Base-by-base conservation (phyloP, 108 stramenopile genomes). In the Skeletonema grethae region DNA sequence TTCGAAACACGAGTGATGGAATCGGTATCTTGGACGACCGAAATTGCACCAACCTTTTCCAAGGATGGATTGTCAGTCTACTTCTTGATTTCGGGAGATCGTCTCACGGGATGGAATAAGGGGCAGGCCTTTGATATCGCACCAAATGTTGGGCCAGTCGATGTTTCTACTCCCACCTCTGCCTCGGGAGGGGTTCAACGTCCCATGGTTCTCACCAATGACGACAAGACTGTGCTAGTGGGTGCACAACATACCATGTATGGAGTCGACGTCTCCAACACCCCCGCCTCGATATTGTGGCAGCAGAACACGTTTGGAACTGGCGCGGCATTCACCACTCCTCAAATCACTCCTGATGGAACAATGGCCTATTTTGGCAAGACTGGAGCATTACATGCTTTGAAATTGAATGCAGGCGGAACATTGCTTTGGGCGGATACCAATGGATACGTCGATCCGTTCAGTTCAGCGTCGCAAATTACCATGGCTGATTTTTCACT, bases 31-130 rank as follows among this genome's bases (percentile, higher is more conserved):
- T 60, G 59, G 59, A 60, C 59, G 59, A 60, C 59, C 6, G 18
- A 60, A n/a, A 60, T 34, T 20, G n/a, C 34, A 34, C 59, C 59
- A 34, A 60, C 59, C 15, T 60, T 60, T 31, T 60, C 59, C 18
- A 60, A 60, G 59, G 59, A 60, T n/a, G 59, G 59, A 20, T n/a
- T 35, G 7, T n/a, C 29, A n/a, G 59, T 60, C 5, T 60, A 60
- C 35, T 60, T 60, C 22, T 30, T 34, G 13, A 60, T 60, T 60
- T 35, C 59, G 59, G 59, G 59, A 30, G 20, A 24, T 60, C 59
- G 59, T 34, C 35, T 60, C 59, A 60, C 59, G 4, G 59, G 59
- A 30, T 60, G 59, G 59, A 60, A 60, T 29, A 15, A 24, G 18
- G 59, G 59, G 2, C 29, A 34, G 16, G 4, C 4, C 15, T 60